These are phyloP conservation scores for Globomyces pollinis-pini DNA, from an alignment of 192 early-diverging fungal species.

Conservation along the genomic window DNA sequence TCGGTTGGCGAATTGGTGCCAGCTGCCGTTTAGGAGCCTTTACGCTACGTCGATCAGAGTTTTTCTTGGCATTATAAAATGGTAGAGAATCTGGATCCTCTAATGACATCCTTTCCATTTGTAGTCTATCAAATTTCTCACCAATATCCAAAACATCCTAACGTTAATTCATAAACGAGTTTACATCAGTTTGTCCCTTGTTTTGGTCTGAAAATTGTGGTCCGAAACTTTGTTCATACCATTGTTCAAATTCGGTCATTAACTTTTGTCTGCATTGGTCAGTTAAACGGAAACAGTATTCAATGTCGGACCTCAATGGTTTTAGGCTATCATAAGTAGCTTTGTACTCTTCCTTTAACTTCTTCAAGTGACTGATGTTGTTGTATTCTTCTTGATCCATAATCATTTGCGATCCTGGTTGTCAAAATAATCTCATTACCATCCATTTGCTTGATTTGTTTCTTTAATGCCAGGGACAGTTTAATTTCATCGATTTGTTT, in stretches of 20 bases:
- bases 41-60: conserved; percentile 23
- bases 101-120: conserved; percentile 50
- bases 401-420: conserved; percentile 20
- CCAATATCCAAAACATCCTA: conserved; percentile 55
- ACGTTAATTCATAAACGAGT: not conserved
- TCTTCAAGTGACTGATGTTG: conserved; percentile 30
- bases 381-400: conserved; percentile 51
- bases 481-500: conserved; percentile 38
- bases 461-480: conserved; percentile 26
- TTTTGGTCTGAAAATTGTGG: conserved; percentile 19
- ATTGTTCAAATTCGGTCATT: conserved; percentile 53
- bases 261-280: conserved; percentile 52
- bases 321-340: conserved; percentile 30
- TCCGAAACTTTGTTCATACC: conserved; percentile 45
- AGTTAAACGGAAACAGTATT: conserved; percentile 42
- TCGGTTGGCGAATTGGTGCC: too few species aligned
- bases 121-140: conserved; percentile 51
- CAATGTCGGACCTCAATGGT: conserved; percentile 33
- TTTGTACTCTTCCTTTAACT: conserved; percentile 38
- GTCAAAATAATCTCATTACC: not conserved
- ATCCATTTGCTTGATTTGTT: not conserved
- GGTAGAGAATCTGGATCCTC: conserved; percentile 52
- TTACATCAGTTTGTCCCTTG: conserved; percentile 13
- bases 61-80: conserved; percentile 52
- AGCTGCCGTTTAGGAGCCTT: not conserved